These are phyloP conservation scores for Botryotinia globosa DNA, from an alignment of 2,329 filamentous ascomycete genomes.

Conservation along the genomic window DNA sequence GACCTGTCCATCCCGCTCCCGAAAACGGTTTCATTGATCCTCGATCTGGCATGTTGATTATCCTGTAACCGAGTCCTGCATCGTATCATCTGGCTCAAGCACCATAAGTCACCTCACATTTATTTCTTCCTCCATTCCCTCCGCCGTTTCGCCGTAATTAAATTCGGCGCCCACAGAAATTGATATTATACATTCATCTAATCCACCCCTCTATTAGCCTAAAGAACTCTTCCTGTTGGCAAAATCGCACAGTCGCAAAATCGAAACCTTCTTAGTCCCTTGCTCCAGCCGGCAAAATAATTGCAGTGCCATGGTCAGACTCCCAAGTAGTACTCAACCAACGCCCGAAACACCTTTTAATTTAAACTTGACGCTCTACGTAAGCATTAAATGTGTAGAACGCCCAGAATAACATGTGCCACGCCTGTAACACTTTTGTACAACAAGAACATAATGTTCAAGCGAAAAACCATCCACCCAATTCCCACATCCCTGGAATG, in stretches of 20 bases:
- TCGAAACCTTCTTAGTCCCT: background rate
- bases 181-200: background rate
- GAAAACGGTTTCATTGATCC: background rate
- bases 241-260: background rate
- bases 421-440: background rate
- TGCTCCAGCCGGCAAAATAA: background rate
- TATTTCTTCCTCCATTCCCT: background rate
- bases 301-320: background rate
- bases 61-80: background rate
- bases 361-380: background rate
- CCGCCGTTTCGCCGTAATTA: background rate
- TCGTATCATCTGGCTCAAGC: background rate
- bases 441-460: constrained; percentile 13
- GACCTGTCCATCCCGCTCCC: background rate
- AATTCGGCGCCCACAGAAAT: background rate
- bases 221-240: no score
- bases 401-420: background rate
- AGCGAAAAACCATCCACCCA: constrained; percentile 72
- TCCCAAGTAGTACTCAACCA: background rate
- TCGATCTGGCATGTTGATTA: background rate
- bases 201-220: background rate
- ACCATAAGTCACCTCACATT: background rate
- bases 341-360: background rate
- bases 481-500: constrained; percentile 70
- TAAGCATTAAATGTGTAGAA: background rate